Conservation (phyloP, 164 flowering plant genomes). For the Liriodendron chinense region DNA sequence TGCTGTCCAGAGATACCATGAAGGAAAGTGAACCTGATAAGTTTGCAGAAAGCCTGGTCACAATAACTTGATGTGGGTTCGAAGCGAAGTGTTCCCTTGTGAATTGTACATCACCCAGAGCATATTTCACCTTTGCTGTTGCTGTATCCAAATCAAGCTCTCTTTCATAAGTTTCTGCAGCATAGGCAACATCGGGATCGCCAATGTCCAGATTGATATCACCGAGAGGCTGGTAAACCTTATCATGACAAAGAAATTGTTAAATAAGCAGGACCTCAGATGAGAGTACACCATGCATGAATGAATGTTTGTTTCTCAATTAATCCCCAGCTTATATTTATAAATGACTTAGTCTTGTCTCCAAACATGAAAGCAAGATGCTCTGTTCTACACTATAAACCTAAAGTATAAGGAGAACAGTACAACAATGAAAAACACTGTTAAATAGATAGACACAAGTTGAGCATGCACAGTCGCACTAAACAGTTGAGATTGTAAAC, state of each 20-base stretch:
- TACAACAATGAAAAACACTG: too few species aligned
- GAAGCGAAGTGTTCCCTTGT: conserved; percentile 84
- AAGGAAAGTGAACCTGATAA: conserved; percentile 69
- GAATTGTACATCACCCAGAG: conserved; percentile 54
- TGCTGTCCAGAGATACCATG: conserved; percentile 71
- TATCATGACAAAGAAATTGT: conserved; percentile 23
- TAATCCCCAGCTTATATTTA: too few species aligned
- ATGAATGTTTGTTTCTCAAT: background rate
- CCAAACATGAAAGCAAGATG: background rate
- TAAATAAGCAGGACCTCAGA: background rate
- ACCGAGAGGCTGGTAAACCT: conserved; percentile 93
- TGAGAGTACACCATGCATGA: background rate
- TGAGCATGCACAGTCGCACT: background rate
- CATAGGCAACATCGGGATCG: conserved; percentile 50
- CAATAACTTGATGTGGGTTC: conserved; percentile 81
- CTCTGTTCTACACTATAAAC: background rate
- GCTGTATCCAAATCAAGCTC: conserved; percentile 90
- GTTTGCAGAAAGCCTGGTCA: conserved; percentile 60
- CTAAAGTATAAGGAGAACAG: background rate
- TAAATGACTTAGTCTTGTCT: background rate
- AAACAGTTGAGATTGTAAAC: background rate
- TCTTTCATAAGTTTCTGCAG: conserved; percentile 55
- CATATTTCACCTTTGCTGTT: conserved; percentile 54
- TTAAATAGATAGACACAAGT: background rate
- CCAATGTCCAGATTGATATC: conserved; percentile 82